These are phyloP conservation scores for Papiliotrema flavescens DNA, from an alignment of 1,284 basidiomycete species.

Conservation along the genomic window DNA sequence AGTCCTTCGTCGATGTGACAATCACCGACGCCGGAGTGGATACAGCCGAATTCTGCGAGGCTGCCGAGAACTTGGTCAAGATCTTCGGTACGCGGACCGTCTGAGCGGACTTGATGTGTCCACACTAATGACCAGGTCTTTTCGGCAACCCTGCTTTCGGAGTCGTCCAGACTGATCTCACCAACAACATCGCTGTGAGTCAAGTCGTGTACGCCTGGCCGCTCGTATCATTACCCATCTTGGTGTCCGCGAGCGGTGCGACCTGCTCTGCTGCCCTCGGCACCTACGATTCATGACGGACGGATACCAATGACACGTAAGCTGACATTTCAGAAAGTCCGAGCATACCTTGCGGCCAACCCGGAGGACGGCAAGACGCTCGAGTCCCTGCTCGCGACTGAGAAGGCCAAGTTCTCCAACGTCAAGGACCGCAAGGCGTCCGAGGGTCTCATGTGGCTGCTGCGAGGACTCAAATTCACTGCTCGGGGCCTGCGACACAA, in stretches of 20 bases:
- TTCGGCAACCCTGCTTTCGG: constrained; percentile 83
- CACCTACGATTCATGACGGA: too few relatives aligned
- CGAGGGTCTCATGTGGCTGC: constrained; percentile 88
- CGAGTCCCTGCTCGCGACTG: constrained; percentile 78
- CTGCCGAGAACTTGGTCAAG: constrained; percentile 81
- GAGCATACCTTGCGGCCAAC: constrained; percentile 67
- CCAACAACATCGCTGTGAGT: constrained; percentile 84
- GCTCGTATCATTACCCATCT: neutral
- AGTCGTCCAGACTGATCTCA: constrained; percentile 82
- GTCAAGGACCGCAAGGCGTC: constrained; percentile 79
- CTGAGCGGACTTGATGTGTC: neutral
- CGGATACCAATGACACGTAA: too few relatives aligned
- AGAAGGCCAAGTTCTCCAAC: constrained; percentile 56
- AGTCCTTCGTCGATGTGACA: constrained; percentile 89
- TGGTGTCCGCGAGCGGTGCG: too few relatives aligned
- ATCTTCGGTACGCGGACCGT: constrained; percentile 73
- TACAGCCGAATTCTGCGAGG: constrained; percentile 83
- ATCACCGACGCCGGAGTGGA: constrained; percentile 83
- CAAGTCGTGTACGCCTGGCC: neutral
- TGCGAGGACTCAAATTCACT: constrained; percentile 88
- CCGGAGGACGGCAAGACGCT: constrained; percentile 70
- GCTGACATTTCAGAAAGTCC: constrained; percentile 68
- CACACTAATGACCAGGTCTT: constrained; percentile 59
- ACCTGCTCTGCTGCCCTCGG: too few relatives aligned
- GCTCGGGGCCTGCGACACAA: constrained; percentile 70